phyloP scores from a whole-genome alignment of 2,329 filamentous ascomycete genomes.

The Aspergillaceae sp. region DNA sequence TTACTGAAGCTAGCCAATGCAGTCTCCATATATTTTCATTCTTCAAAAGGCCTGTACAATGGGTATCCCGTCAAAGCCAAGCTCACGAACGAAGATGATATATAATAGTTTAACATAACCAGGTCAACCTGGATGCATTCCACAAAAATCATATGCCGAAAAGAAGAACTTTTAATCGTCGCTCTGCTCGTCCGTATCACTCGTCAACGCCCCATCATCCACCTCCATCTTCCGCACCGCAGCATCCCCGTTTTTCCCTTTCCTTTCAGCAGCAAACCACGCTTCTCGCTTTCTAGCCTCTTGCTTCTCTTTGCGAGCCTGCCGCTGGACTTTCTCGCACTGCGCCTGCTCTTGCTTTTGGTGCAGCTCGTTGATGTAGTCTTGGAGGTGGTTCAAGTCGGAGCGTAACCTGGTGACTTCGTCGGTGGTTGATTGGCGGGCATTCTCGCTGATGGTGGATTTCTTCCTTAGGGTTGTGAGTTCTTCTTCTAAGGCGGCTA shows the following conservation, averaged over 20 bases:
- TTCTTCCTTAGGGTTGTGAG: conserved; percentile 32
- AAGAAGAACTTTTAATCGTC: conserved; percentile 8
- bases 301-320: conserved; percentile 33
- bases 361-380: conserved; percentile 32
- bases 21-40: too few relatives aligned
- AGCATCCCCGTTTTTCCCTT: conserved; percentile 33
- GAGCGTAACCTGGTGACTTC: conserved; percentile 32
- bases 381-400: conserved; percentile 26
- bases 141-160: too few relatives aligned
- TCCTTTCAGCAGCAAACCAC: conserved; percentile 39
- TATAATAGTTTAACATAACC: too few relatives aligned
- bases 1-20: too few relatives aligned
- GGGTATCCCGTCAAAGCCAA: too few relatives aligned
- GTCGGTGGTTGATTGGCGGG: conserved; percentile 26
- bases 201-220: conserved; percentile 25
- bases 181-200: conserved; percentile 28
- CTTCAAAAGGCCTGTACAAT: too few relatives aligned
- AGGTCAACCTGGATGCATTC: too few relatives aligned
- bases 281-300: conserved; percentile 33
- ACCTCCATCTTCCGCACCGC: conserved; percentile 32
- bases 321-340: conserved; percentile 23
- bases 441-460: conserved; percentile 24
- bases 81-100: too few relatives aligned
- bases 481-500: conserved; percentile 32
- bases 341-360: conserved; percentile 29